These are phyloP conservation scores for Penicillium subrubescens DNA, from an alignment of 495 filamentous ascomycete species.

Conservation along the genomic window DNA sequence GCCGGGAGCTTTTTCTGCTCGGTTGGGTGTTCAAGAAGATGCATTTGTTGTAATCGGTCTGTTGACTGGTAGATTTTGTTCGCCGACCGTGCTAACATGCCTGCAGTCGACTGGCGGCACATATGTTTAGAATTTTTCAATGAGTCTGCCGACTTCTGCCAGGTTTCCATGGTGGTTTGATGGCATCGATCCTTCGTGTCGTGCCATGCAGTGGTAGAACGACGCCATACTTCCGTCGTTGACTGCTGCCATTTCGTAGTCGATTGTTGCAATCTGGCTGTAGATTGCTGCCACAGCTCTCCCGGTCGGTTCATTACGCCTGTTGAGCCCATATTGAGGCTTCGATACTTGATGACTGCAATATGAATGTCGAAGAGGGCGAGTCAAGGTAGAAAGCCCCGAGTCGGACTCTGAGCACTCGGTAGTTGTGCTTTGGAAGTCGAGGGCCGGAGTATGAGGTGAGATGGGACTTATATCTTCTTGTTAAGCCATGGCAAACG, in stretches of 20 bases:
- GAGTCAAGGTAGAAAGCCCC: background rate
- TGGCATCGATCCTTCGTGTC: constrained; percentile 15
- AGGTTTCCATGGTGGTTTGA: constrained; percentile 6
- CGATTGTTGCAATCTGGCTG: constrained; percentile 4
- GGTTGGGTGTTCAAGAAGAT: background rate
- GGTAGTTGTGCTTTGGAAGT: background rate
- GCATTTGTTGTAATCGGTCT: constrained; percentile 1
- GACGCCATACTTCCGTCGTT: constrained; percentile 13
- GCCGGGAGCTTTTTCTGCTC: background rate
- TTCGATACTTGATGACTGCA: background rate
- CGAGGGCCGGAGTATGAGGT: background rate
- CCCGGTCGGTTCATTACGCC: background rate
- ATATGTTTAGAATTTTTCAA: constrained; percentile 8
- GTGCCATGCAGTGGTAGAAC: constrained; percentile 10
- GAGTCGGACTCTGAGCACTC: background rate
- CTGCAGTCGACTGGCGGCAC: constrained; percentile 14
- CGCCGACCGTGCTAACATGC: constrained; percentile 7
- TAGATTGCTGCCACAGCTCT: background rate
- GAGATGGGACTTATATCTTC: background rate
- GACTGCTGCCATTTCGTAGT: constrained; percentile 16
- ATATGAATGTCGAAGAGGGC: background rate
- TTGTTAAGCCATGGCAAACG: background rate
- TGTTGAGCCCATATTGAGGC: background rate
- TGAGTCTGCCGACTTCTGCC: constrained; percentile 6
- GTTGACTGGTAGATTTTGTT: constrained; percentile 9